Base-by-base conservation (phyloP, 305 asterid species). In the Fraxinus nigra region DNA sequence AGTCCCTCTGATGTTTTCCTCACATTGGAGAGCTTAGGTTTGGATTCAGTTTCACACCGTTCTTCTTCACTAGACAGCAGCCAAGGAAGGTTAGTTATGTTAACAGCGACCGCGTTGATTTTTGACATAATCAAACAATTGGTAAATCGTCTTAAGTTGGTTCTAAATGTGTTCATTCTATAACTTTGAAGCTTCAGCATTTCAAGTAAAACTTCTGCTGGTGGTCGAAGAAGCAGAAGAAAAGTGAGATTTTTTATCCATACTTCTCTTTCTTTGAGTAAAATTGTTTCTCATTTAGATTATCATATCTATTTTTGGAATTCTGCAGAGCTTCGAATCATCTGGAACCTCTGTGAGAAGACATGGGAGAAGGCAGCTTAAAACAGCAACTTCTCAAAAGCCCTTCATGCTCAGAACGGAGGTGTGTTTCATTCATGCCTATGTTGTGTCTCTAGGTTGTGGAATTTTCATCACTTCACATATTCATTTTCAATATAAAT, bases 21-120 rank as follows among this genome's bases (percentile, higher is more conserved):
- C 83, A 92, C 97, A 72, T 87, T 93, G 1, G 97, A 94, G 89
- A 88, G 95, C 85, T 89, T 94, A 85, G 97, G 97, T 30, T 91
- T 93, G 85, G 94, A 92, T 88, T 59, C 88, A 2, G 85, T 78
- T 28, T 69, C 75, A 28, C 75, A 32, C 38, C 89, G 89, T 56
- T 87, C 92, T 38, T 87, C 88, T 87, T 93, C 98, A 32, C 78
- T 89, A 80, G 98, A 88, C 87, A 89, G 97, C 89, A 89, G 86
- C 69, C 93, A 85, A 79, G 96, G 93, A 88, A 92, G 98, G 98
- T 94, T 81, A 78, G 95, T 84, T 70, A 63, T 43, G 51, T 33
- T 24, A 74, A 83, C 65, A 82, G 35, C 74, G 63, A 35, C 28
- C n/a, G 48, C 56, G 11, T 61, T 84, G 70, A 38, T 16, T 67